Conservation (phyloP, 768 basidiomycete species). For the Serendipita vermifera region DNA sequence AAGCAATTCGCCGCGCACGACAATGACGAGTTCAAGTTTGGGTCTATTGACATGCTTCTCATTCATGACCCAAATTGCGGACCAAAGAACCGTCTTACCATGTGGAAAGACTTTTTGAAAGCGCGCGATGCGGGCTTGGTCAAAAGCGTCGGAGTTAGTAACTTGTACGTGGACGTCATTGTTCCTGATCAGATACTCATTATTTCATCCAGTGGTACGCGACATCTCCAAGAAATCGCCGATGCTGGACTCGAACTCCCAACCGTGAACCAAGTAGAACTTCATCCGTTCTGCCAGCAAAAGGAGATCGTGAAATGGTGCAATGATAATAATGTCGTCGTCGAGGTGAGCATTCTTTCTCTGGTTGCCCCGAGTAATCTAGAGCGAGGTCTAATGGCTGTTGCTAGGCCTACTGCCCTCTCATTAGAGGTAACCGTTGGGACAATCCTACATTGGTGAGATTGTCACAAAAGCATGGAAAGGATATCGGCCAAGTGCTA, state of each 20-base stretch:
- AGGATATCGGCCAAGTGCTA: slow-evolving; percentile 65
- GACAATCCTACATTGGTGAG: slow-evolving; percentile 40
- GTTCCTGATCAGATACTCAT: not conserved
- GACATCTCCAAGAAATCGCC: slow-evolving; percentile 64
- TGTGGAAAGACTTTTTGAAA: slow-evolving; percentile 57
- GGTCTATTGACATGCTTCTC: slow-evolving; percentile 61
- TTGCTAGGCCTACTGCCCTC: slow-evolving; percentile 61
- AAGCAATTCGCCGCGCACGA: not conserved
- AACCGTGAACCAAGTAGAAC: slow-evolving; percentile 73
- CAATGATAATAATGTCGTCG: slow-evolving; percentile 40
- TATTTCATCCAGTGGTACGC: slow-evolving; percentile 37
- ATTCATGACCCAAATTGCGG: slow-evolving; percentile 65
- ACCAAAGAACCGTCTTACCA: slow-evolving; percentile 47
- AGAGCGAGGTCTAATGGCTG: slow-evolving; percentile 11
- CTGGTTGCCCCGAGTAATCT: slow-evolving; percentile 19
- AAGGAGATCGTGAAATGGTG: slow-evolving; percentile 67
- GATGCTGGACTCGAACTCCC: slow-evolving; percentile 50
- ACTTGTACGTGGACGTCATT: slow-evolving; percentile 43
- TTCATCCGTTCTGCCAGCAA: slow-evolving; percentile 77
- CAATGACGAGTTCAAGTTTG: slow-evolving; percentile 33
- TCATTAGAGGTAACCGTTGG: slow-evolving; percentile 44
- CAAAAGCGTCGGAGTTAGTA: slow-evolving; percentile 65
- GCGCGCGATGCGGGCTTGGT: slow-evolving; percentile 52
- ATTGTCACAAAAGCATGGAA: slow-evolving; percentile 47
- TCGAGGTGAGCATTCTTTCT: slow-evolving; percentile 34